Evolutionary conservation across 2,329 filamentous ascomycete species (phyloP).

Genomic region (Microdochium bolleyi): DNA sequence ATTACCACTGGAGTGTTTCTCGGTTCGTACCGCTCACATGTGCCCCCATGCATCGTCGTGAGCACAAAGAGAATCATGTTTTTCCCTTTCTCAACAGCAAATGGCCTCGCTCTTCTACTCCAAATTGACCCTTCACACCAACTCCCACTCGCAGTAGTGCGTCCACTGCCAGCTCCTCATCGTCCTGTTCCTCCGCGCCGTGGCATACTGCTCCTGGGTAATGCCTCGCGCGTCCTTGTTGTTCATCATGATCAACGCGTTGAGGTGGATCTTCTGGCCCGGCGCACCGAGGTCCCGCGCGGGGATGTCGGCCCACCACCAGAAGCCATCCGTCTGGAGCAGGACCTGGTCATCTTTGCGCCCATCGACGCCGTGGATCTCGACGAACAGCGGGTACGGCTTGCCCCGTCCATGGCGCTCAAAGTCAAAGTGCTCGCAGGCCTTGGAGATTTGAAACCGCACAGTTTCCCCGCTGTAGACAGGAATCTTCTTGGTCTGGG

Average conservation of each 20-base stretch:
- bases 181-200: constrained; percentile 28
- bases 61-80: not conserved
- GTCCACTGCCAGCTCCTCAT: constrained; percentile 35
- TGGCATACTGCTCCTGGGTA: constrained; percentile 35
- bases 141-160: constrained; percentile 39
- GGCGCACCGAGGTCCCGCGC: constrained; percentile 57
- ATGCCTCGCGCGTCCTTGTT: constrained; percentile 39
- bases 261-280: constrained; percentile 60
- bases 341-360: constrained; percentile 60
- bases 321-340: constrained; percentile 68
- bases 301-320: constrained; percentile 75
- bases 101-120: too few relatives aligned
- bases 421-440: constrained; percentile 80
- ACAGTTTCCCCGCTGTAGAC: constrained; percentile 49
- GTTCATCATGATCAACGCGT: constrained; percentile 46
- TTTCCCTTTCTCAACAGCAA: too few relatives aligned
- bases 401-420: constrained; percentile 57
- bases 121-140: constrained; percentile 29
- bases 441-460: constrained; percentile 71
- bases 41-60: too few relatives aligned
- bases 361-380: constrained; percentile 58
- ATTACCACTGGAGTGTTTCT: too few relatives aligned
- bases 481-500: constrained; percentile 49
- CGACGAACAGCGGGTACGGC: constrained; percentile 62
- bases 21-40: too few relatives aligned